These are phyloP conservation scores for Aspergillus ochraceoroseus DNA, from an alignment of 2,329 filamentous ascomycete genomes.

Conservation along the genomic window DNA sequence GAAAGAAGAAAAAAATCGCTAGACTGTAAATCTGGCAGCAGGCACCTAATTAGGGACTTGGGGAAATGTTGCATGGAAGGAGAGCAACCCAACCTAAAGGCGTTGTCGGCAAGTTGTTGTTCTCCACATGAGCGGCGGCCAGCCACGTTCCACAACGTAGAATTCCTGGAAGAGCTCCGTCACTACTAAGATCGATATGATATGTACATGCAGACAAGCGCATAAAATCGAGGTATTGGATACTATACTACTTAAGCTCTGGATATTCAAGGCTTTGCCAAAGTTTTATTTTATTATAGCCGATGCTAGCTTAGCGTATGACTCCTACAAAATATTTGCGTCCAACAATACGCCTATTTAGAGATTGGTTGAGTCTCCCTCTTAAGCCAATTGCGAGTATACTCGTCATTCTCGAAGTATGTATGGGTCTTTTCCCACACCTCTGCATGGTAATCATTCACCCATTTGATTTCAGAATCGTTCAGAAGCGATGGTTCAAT, in stretches of 20 bases:
- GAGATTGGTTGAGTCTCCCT: constrained; percentile 71
- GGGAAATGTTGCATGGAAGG: constrained; percentile 4
- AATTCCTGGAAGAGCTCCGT: neutral
- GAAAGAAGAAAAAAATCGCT: neutral
- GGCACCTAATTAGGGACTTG: too few species aligned
- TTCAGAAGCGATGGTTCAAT: constrained; percentile 72
- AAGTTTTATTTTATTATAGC: too few species aligned
- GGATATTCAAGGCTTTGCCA: too few species aligned
- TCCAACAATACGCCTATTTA: too few species aligned
- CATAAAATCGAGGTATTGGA: too few species aligned
- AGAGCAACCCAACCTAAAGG: constrained; percentile 1
- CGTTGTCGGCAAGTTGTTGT: constrained; percentile 1
- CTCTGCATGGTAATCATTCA: constrained; percentile 79
- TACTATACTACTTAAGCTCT: too few species aligned
- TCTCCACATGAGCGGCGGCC: constrained; percentile 11
- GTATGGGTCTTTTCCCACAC: constrained; percentile 74
- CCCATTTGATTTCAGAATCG: constrained; percentile 70
- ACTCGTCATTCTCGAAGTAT: constrained; percentile 67
- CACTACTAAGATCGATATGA: too few species aligned
- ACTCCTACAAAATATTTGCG: too few species aligned
- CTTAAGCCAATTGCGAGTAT: constrained; percentile 74
- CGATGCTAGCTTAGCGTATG: too few species aligned
- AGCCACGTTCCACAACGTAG: constrained; percentile 17
- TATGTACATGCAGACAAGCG: too few species aligned
- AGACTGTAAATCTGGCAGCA: too few species aligned